A percentile compares a stretch with the other conserved stretches of the same genome.
These are phyloP conservation scores for Neospermospora avenae DNA, from an alignment of 2,329 filamentous ascomycete genomes.

Conservation along the genomic window DNA sequence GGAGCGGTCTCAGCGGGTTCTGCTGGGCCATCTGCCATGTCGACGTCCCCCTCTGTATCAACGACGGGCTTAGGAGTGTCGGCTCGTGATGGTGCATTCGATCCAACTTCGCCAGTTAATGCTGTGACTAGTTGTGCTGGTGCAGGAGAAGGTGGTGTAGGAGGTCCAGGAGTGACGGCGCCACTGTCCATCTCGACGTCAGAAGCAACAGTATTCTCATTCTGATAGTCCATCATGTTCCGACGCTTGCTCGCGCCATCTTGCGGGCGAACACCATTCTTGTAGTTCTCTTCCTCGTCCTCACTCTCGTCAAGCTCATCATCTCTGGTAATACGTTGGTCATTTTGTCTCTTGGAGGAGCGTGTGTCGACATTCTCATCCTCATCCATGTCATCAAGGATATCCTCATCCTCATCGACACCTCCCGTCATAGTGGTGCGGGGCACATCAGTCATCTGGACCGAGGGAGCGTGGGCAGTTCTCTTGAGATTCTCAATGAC, in stretches of 20 bases:
- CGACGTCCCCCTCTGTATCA: conserved; percentile 35
- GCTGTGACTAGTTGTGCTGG: not conserved
- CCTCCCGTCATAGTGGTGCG: conserved; percentile 59
- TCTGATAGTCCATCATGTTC: conserved; percentile 60
- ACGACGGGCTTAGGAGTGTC: conserved; percentile 27
- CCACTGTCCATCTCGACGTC: conserved; percentile 50
- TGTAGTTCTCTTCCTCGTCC: conserved; percentile 74
- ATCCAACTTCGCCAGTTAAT: conserved; percentile 24
- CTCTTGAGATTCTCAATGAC: conserved; percentile 85
- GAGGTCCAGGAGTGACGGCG: conserved; percentile 37
- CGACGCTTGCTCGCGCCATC: conserved; percentile 49
- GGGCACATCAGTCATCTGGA: conserved; percentile 80
- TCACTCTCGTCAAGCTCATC: conserved; percentile 87
- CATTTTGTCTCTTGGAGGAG: conserved; percentile 77
- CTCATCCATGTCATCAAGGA: conserved; percentile 69
- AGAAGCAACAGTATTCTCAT: conserved; percentile 46
- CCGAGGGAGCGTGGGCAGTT: conserved; percentile 80
- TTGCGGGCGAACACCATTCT: conserved; percentile 61
- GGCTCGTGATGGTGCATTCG: conserved; percentile 32
- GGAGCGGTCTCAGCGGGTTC: not conserved
- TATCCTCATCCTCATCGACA: conserved; percentile 64
- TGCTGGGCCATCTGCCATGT: conserved; percentile 30
- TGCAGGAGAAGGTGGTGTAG: conserved; percentile 2
- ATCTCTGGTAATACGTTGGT: conserved; percentile 71
- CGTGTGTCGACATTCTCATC: conserved; percentile 83